A percentile compares a stretch with the other conserved stretches of the same genome.
Evolutionary conservation across 1,284 basidiomycete genomes (phyloP).

Genomic region (Ustilago xerochloae): DNA sequence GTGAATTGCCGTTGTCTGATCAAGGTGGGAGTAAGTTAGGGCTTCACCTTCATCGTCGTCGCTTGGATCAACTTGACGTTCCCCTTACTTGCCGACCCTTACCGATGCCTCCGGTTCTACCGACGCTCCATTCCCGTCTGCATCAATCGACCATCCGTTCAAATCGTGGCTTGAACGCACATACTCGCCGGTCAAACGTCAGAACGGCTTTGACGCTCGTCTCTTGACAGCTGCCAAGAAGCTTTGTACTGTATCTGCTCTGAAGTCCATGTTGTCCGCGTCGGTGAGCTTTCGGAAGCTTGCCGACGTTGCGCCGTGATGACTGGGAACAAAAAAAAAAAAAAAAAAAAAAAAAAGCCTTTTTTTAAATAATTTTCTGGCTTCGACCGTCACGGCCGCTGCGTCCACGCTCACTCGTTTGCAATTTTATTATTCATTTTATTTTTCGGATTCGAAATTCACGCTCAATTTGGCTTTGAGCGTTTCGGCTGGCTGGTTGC

Average conservation of each 20-base stretch:
- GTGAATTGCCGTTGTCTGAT: background rate
- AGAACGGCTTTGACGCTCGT: background rate
- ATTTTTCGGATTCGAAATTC: background rate
- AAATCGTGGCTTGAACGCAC: background rate
- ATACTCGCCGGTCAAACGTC: background rate
- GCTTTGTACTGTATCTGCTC: background rate
- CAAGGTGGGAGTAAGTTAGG: background rate
- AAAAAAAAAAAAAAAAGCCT: background rate
- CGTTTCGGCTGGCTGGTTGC: background rate
- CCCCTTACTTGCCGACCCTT: background rate
- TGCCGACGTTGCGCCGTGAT: background rate
- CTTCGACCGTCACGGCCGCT: constrained; percentile 1
- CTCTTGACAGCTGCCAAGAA: background rate
- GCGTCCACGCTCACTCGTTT: background rate
- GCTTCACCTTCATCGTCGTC: too few relatives aligned
- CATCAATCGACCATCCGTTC: background rate
- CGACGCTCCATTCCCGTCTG: background rate
- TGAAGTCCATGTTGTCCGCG: too few relatives aligned
- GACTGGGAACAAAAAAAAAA: background rate
- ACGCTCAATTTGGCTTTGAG: background rate
- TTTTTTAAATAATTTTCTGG: too few relatives aligned
- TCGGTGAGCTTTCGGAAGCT: background rate
- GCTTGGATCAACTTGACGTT: background rate
- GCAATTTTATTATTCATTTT: background rate
- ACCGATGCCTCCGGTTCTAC: background rate